phyloP scores from a whole-genome alignment of 192 early-diverging fungal genomes.

The Phlyctochytrium arcticum region DNA sequence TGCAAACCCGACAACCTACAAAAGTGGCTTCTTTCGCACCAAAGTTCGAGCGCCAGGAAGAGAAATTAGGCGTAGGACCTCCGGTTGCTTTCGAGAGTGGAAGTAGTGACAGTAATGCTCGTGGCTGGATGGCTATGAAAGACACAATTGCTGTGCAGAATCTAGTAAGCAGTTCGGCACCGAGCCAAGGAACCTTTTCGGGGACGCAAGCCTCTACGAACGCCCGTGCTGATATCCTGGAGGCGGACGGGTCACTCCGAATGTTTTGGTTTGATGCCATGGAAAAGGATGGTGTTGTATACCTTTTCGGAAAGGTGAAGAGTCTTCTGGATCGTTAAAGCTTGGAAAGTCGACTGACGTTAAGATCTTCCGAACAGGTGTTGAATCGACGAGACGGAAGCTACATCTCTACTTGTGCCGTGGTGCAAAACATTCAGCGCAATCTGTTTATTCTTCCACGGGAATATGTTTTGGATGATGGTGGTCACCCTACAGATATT shows the following conservation, averaged over 20 bases:
- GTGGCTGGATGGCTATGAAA: slow-evolving; percentile 36
- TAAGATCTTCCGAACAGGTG: slow-evolving; percentile 32
- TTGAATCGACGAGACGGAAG: slow-evolving; percentile 44
- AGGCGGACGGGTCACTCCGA: slow-evolving; percentile 53
- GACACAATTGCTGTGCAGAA: slow-evolving; percentile 23
- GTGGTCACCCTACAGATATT: slow-evolving; percentile 51
- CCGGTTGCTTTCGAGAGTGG: no score
- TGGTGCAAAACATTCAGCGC: slow-evolving; percentile 73
- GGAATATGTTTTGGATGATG: slow-evolving; percentile 42
- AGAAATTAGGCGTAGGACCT: no score
- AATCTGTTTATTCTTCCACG: slow-evolving; percentile 94
- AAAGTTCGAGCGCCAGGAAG: slow-evolving; percentile 29
- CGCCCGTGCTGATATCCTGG: slow-evolving; percentile 20
- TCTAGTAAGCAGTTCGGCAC: neutral
- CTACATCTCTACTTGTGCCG: slow-evolving; percentile 78
- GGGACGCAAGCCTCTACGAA: no score
- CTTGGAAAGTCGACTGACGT: neutral
- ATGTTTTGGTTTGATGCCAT: slow-evolving; percentile 93
- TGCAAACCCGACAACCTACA: slow-evolving; percentile 2
- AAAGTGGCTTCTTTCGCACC: slow-evolving; percentile 21
- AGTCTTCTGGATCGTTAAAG: neutral
- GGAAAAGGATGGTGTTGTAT: slow-evolving; percentile 77
- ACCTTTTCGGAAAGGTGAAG: slow-evolving; percentile 87
- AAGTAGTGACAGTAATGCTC: slow-evolving; percentile 15
- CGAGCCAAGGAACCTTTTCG: neutral